A percentile compares a stretch with the other conserved stretches of the same genome.
These are phyloP conservation scores for Phytomonas serpens DNA, from an alignment of 208 protist genomes.

Conservation along the genomic window DNA sequence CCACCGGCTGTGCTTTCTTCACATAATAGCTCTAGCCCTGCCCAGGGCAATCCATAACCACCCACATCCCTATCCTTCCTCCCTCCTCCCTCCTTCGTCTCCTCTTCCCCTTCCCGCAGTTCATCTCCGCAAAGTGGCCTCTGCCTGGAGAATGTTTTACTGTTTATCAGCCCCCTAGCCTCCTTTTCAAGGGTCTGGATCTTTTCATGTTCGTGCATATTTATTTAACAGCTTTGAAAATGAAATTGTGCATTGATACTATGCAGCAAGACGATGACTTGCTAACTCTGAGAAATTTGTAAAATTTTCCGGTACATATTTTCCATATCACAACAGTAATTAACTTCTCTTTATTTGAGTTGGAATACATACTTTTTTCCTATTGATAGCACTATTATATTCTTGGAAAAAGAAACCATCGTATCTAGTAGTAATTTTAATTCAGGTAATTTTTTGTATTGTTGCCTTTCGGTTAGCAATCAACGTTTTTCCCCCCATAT, in stretches of 20 bases:
- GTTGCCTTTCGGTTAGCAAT: background rate
- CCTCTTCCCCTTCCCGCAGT: background rate
- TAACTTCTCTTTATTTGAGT: background rate
- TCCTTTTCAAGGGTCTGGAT: background rate
- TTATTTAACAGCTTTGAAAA: background rate
- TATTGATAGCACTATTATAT: background rate
- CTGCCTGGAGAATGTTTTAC: background rate
- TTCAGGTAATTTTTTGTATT: background rate
- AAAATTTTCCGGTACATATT: background rate
- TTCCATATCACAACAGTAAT: constrained; percentile 2
- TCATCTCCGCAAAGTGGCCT: background rate
- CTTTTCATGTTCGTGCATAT: background rate
- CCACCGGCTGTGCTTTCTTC: background rate
- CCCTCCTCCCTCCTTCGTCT: background rate
- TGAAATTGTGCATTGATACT: background rate
- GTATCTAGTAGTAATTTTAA: constrained; percentile 1
- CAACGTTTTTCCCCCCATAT: background rate
- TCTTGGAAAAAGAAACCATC: background rate
- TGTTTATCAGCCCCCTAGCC: background rate
- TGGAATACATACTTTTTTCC: background rate
- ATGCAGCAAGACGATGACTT: background rate
- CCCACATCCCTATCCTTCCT: background rate
- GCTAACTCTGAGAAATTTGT: background rate
- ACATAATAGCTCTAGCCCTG: background rate
- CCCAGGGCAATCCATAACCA: too few species aligned